Evolutionary conservation across 371 early-diverging fungal genomes (phyloP), one percentile per base, ranked within the genome.

Genomic region (Mucor velutinosus): DNA sequence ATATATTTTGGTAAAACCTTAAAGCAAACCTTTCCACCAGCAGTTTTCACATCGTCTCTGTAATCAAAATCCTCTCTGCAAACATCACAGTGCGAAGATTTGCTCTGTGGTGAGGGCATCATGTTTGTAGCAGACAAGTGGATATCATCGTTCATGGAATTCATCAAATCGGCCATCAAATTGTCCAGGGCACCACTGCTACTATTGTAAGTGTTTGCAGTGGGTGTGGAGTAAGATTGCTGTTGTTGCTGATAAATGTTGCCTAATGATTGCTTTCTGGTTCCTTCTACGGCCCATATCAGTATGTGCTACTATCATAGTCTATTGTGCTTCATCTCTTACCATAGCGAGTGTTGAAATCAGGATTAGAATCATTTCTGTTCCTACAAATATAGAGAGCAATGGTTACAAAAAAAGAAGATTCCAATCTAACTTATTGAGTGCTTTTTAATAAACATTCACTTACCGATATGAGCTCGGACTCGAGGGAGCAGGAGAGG

Each of bases 101-200:
- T 68, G 10, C 1, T 45, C n/a, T 45, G 30, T 27, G 51, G 12
- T 55, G 60, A 45, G n/a, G 57, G 35, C 45, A n/a, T 55, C 19
- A 21, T 19, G 56, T 7, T 25, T 15, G 37, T 23, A 15, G 53
- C n/a, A 47, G 56, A 23, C 35, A 64, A 27, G 37, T 68, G 58
- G 41, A 69, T 61, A 57, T 72, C 73, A 35, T 77, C 81, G 41
- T 81, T 78, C 76, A 87, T 81, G 14, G 81, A 82, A 67, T 77
- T 81, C 78, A 87, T 86, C 47, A 87, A 64, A 71, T 86, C 83
- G 8, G 84, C 82, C 88, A 87, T 87, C 43, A 87, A 62, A 15
- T 80, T 81, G 67, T 87, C 88, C 33, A 86, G 70, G 32, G 78
- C 82, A 6, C 76, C 76, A 45, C 67, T 62, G 4, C 74, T 59